Percentiles rank a stretch among this genome's conserved stretches.
Evolutionary conservation across 371 early-diverging fungal species (phyloP).

Genomic region (Mortierella sp.): DNA sequence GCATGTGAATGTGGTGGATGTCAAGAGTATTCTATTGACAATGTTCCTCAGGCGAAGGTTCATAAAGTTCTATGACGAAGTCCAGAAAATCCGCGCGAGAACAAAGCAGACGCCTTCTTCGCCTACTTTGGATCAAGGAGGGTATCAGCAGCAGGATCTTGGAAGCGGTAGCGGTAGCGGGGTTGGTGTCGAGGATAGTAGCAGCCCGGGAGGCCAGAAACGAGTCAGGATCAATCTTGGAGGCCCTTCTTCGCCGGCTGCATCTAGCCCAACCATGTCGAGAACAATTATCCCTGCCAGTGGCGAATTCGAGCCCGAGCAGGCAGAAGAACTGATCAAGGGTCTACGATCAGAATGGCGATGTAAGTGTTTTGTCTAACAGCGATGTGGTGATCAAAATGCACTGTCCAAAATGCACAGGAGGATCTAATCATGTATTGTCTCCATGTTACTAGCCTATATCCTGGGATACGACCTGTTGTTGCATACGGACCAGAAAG

Average conservation of each 20-base stretch:
- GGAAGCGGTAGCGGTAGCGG: neutral
- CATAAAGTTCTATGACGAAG: slow-evolving; percentile 27
- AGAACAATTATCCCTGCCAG: too few relatives aligned
- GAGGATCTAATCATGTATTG: neutral
- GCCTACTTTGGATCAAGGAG: neutral
- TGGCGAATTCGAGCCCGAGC: slow-evolving; percentile 23
- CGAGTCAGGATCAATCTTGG: slow-evolving; percentile 17
- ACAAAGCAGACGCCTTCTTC: neutral
- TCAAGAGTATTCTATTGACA: slow-evolving; percentile 33
- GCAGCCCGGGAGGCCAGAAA: slow-evolving; percentile 1
- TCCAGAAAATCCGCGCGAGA: slow-evolving; percentile 22
- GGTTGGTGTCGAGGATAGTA: neutral
- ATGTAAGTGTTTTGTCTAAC: slow-evolving; percentile 20
- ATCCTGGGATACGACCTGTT: neutral
- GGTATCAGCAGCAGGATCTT: neutral
- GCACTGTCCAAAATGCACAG: too few relatives aligned
- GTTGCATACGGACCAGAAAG: slow-evolving; percentile 1
- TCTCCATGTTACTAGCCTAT: neutral
- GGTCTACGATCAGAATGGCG: slow-evolving; percentile 41
- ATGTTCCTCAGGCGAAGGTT: slow-evolving; percentile 42
- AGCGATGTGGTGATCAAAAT: neutral
- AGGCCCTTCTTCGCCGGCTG: neutral
- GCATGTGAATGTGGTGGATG: slow-evolving; percentile 25
- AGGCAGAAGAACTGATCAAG: slow-evolving; percentile 25
- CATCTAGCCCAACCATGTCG: neutral